These are phyloP conservation scores for Orbilia javanica DNA, from an alignment of 2,329 filamentous ascomycete species.

Conservation along the genomic window DNA sequence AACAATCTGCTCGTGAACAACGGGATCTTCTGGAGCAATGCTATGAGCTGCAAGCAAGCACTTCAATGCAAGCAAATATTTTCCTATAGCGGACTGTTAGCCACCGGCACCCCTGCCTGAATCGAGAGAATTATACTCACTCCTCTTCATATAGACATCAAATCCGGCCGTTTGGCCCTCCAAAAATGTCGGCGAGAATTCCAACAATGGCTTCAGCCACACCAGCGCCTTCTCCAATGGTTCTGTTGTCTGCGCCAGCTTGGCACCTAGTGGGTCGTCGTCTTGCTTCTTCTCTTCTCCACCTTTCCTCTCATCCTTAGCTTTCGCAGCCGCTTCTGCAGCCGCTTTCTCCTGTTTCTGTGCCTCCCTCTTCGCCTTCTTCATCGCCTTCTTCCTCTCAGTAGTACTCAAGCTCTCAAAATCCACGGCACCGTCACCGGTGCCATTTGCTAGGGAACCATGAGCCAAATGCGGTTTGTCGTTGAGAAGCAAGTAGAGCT, in stretches of 20 bases:
- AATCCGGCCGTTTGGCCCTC: constrained; percentile 88
- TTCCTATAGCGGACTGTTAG: constrained; percentile 71
- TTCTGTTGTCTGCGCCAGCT: constrained; percentile 82
- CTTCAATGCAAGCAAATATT: constrained; percentile 87
- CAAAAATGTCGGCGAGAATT: constrained; percentile 83
- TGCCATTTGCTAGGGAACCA: constrained; percentile 72
- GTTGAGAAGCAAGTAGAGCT: constrained; percentile 81
- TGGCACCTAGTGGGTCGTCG: constrained; percentile 84
- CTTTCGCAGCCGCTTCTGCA: constrained; percentile 80
- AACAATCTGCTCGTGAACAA: constrained; percentile 79
- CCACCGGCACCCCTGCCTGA: constrained; percentile 37
- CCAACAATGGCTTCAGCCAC: constrained; percentile 83
- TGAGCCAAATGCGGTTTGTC: constrained; percentile 79
- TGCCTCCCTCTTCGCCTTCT: constrained; percentile 88
- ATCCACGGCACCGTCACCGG: constrained; percentile 68
- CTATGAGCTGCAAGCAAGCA: constrained; percentile 81
- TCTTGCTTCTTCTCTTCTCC: constrained; percentile 85
- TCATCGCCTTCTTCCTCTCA: constrained; percentile 86
- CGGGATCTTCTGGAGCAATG: constrained; percentile 77
- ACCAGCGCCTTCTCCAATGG: constrained; percentile 89
- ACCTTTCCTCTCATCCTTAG: constrained; percentile 83
- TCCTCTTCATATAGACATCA: constrained; percentile 85
- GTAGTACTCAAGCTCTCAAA: constrained; percentile 70
- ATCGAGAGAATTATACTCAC: constrained; percentile 67
- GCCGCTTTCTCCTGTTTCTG: constrained; percentile 81